Conservation (phyloP, 257 asterid genomes). For the Forsythia suspensa region DNA sequence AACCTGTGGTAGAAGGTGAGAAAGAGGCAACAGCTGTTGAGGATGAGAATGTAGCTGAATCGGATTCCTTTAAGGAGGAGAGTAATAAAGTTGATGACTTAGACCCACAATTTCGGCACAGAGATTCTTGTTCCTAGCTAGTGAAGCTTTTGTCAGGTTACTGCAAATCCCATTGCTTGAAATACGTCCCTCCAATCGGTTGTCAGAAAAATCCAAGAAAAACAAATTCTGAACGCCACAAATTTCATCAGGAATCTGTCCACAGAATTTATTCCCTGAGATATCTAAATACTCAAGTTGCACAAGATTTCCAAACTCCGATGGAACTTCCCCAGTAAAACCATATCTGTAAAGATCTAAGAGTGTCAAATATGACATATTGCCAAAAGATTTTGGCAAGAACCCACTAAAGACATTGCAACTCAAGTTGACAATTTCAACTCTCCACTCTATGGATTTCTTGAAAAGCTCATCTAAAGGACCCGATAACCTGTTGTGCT, state of each 20-base stretch:
- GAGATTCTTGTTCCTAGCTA: conserved; percentile 63
- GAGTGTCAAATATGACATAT: conserved; percentile 53
- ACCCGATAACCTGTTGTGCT: conserved; percentile 66
- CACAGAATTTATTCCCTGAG: conserved; percentile 55
- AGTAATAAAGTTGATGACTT: too few species aligned
- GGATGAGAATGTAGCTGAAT: too few species aligned
- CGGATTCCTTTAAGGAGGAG: too few species aligned
- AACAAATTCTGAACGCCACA: conserved; percentile 49
- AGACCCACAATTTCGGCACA: conserved; percentile 60
- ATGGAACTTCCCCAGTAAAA: conserved; percentile 60
- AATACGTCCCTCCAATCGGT: conserved; percentile 61
- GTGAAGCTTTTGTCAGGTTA: conserved; percentile 44
- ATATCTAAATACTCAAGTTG: conserved; percentile 72
- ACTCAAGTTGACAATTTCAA: conserved; percentile 65
- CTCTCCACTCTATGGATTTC: conserved; percentile 53
- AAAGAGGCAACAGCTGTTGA: too few species aligned
- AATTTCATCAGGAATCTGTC: conserved; percentile 59
- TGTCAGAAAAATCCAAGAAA: conserved; percentile 48
- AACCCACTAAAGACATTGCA: conserved; percentile 56
- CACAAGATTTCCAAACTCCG: conserved; percentile 59
- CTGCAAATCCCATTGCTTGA: conserved; percentile 62
- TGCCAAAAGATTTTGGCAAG: conserved; percentile 64
- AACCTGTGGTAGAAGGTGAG: too few species aligned
- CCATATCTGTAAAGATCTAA: conserved; percentile 76
- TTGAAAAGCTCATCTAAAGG: conserved; percentile 50